Percentiles rank a stretch among this genome's conserved stretches.
These are phyloP conservation scores for Penicillium sp. DNA, from an alignment of 2,329 filamentous ascomycete genomes.

Conservation along the genomic window DNA sequence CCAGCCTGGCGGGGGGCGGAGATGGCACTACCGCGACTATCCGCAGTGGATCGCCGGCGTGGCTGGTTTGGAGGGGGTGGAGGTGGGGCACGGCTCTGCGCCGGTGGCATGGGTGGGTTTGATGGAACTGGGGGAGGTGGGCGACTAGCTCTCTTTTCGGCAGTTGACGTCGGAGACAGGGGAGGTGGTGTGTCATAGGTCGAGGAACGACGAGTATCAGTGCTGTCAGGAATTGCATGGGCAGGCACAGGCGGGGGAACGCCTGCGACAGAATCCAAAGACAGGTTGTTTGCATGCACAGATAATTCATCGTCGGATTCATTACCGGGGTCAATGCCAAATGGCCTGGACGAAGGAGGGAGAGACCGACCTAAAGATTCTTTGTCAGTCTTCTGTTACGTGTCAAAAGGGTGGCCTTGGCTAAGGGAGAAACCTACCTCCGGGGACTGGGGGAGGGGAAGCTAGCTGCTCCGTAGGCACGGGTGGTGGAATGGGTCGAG, in stretches of 20 bases:
- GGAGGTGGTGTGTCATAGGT: constrained; percentile 47
- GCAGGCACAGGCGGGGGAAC: constrained; percentile 50
- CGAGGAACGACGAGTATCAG: constrained; percentile 40
- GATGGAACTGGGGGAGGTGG: constrained; percentile 42
- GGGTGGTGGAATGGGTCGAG: constrained; percentile 38
- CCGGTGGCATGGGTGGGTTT: constrained; percentile 39
- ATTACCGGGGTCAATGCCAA: constrained; percentile 73
- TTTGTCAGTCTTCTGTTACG: not conserved
- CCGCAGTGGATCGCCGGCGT: constrained; percentile 61
- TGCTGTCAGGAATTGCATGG: constrained; percentile 42
- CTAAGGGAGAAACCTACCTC: constrained; percentile 53
- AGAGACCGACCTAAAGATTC: constrained; percentile 59
- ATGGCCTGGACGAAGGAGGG: constrained; percentile 54
- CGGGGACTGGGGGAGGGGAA: constrained; percentile 43
- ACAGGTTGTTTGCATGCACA: constrained; percentile 47
- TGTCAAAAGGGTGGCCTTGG: not conserved
- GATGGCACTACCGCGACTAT: constrained; percentile 45
- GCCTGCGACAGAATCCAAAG: constrained; percentile 44
- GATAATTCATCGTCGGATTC: constrained; percentile 88
- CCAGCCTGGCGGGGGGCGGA: constrained; percentile 50
- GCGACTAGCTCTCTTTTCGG: constrained; percentile 46
- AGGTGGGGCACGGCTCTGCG: constrained; percentile 64
- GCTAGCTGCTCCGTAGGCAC: constrained; percentile 36
- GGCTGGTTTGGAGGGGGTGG: constrained; percentile 57
- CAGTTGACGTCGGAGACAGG: constrained; percentile 29